Evolutionary conservation across 2,329 filamentous ascomycete genomes (phyloP), one percentile per base, ranked within the genome.

Genomic region (Sporothrix pallida): DNA sequence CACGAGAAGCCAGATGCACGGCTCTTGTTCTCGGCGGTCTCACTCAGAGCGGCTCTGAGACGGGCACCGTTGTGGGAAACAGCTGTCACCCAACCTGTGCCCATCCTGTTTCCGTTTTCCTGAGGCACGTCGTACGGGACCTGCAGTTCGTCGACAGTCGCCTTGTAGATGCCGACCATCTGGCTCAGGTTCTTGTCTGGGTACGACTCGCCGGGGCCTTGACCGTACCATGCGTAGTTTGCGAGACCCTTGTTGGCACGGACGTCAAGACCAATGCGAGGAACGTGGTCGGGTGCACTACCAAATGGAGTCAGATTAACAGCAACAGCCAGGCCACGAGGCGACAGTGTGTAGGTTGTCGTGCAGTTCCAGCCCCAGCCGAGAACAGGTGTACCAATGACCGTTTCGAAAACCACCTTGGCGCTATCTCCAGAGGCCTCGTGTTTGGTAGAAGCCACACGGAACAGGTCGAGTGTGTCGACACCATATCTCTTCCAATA

Each of bases 51-150:
- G 2, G 46, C 65, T 0, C 58, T 46, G 2, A 70, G n/a, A 17
- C 56, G 58, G 10, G 23, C 12, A 10, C 20, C 23, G n/a, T 23
- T 54, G 4, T 42, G 6, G 3, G 48, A 42, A 1, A 42, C 10
- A 1, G 77, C 75, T 7, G 60, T 12, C 3, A 92, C 80, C 87
- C 88, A 92, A 7, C 87, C 83, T 0, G 87, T 87, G 48, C 88
- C 88, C 72, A 87, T 88, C 15, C 88, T 83, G 79, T 92, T 93
- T 0, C 89, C 89, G 71, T 87, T 88, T 77, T 93, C 91, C 78
- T 93, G 91, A 0, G 91, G 91, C 26, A 89, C 88, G 20, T 93
- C 91, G 77, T 92, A 92, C 0, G 84, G 82, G 0, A 86, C 85
- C 78, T 87, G 86, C 37, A 92, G 83, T 0, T 86, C 83, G 0